phyloP scores from a whole-genome alignment of 345 rosid species.

The Salix arbutifolia region DNA sequence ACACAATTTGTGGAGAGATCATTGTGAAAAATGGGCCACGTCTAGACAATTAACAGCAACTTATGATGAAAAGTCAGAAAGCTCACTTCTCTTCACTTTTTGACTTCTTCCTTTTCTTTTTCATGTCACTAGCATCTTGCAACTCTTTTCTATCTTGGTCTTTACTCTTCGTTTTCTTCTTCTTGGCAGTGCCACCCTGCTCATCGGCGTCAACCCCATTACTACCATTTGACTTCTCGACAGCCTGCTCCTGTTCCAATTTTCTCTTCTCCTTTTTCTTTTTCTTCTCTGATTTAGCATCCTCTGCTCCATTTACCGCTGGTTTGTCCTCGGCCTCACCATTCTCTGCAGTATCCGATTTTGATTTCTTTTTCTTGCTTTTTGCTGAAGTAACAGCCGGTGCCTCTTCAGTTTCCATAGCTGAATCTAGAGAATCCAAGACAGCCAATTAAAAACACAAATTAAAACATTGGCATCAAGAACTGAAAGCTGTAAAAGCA shows the following conservation, averaged over 20 bases:
- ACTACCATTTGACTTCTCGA: constrained; percentile 14
- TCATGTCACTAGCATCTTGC: background rate
- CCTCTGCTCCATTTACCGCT: constrained; percentile 32
- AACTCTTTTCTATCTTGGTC: constrained; percentile 14
- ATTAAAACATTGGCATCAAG: background rate
- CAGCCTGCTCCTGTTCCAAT: constrained; percentile 24
- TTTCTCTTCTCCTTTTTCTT: constrained; percentile 52
- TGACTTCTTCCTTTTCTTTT: constrained; percentile 26
- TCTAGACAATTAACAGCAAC: constrained; percentile 3
- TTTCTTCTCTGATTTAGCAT: constrained; percentile 49
- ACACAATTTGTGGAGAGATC: background rate
- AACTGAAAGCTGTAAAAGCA: background rate
- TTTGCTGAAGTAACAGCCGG: constrained; percentile 39
- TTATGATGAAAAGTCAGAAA: background rate
- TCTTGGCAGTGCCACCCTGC: constrained; percentile 14
- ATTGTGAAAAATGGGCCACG: background rate
- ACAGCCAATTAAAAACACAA: background rate
- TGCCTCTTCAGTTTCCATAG: constrained; percentile 47
- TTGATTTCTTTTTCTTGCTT: constrained; percentile 59
- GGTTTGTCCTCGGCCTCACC: constrained; percentile 37
- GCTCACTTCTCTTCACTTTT: constrained; percentile 30
- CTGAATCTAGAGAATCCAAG: constrained; percentile 24
- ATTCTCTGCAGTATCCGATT: constrained; percentile 30
- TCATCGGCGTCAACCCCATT: background rate
- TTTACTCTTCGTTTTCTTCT: constrained; percentile 38